These are phyloP conservation scores for Euphorbia pulcherrima DNA, from an alignment of 345 rosid species.

Conservation along the genomic window DNA sequence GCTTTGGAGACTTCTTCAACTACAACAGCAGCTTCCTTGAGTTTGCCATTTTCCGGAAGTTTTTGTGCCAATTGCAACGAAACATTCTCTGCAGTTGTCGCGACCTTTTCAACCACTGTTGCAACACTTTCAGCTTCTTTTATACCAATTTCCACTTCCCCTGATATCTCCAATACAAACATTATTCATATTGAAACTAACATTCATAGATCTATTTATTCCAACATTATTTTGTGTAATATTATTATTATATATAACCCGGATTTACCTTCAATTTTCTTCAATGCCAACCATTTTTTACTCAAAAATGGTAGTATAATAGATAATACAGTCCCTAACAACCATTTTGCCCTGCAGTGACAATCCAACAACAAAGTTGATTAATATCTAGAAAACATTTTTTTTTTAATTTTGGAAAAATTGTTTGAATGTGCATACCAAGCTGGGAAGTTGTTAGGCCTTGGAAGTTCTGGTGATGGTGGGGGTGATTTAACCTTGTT, in stretches of 20 bases:
- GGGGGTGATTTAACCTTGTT: conserved; percentile 10
- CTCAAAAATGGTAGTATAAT: conserved; percentile 53
- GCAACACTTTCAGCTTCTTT: conserved; percentile 49
- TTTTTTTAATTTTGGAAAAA: too few relatives aligned
- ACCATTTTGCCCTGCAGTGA: conserved; percentile 63
- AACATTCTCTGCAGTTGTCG: conserved; percentile 24
- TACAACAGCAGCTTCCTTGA: conserved; percentile 50
- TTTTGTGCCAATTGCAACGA: conserved; percentile 29
- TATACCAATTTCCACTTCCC: conserved; percentile 38
- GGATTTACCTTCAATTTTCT: conserved; percentile 47
- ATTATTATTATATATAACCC: too few relatives aligned
- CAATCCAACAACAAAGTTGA: not conserved
- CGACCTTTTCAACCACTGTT: conserved; percentile 37
- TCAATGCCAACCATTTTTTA: conserved; percentile 36
- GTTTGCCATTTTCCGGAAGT: conserved; percentile 48
- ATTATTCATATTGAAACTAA: too few relatives aligned
- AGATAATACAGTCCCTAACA: conserved; percentile 47
- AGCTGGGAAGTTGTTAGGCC: conserved; percentile 24
- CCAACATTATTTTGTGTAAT: too few relatives aligned
- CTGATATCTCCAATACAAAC: not conserved
- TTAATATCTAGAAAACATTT: too few relatives aligned
- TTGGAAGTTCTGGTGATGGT: conserved; percentile 28
- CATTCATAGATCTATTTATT: not conserved
- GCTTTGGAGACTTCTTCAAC: conserved; percentile 52
- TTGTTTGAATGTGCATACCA: conserved; percentile 29